Evolutionary conservation across 352 stramenopile species (phyloP).

Genomic region (Phytopythium oedochilum): DNA sequence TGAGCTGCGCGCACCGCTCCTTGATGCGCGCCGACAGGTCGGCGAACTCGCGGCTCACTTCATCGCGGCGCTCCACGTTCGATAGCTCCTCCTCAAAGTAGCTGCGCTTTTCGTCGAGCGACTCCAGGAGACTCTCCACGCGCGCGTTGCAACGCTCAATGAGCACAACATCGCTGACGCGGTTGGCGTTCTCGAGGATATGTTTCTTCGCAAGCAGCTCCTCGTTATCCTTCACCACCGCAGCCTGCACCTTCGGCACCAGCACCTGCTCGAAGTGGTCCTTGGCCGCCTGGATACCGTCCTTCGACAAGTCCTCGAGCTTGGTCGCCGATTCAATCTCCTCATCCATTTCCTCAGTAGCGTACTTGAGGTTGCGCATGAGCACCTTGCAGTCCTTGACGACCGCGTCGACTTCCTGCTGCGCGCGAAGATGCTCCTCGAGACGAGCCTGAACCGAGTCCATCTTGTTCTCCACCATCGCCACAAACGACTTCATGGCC

Average conservation of each 20-base stretch:
- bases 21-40: constrained; percentile 70
- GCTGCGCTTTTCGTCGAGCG: constrained; percentile 63
- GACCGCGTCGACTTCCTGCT: constrained; percentile 73
- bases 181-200: constrained; percentile 50
- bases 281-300: constrained; percentile 58
- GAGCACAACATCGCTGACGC: constrained; percentile 47
- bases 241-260: constrained; percentile 67
- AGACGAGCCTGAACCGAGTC: constrained; percentile 56
- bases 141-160: constrained; percentile 74
- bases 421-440: constrained; percentile 45
- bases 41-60: constrained; percentile 74
- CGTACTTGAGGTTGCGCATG: constrained; percentile 87
- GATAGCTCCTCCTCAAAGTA: constrained; percentile 73
- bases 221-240: constrained; percentile 68
- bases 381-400: constrained; percentile 84
- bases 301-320: constrained; percentile 58
- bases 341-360: constrained; percentile 86
- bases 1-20: constrained; percentile 67
- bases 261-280: constrained; percentile 64
- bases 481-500: constrained; percentile 71
- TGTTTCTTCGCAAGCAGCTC: constrained; percentile 83
- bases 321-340: constrained; percentile 76
- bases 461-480: constrained; percentile 65
- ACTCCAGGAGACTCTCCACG: constrained; percentile 63
- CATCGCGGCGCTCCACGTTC: constrained; percentile 72